Base-by-base conservation (phyloP, 1,139 yeast species). In the Saccharomyces hybrid region DNA sequence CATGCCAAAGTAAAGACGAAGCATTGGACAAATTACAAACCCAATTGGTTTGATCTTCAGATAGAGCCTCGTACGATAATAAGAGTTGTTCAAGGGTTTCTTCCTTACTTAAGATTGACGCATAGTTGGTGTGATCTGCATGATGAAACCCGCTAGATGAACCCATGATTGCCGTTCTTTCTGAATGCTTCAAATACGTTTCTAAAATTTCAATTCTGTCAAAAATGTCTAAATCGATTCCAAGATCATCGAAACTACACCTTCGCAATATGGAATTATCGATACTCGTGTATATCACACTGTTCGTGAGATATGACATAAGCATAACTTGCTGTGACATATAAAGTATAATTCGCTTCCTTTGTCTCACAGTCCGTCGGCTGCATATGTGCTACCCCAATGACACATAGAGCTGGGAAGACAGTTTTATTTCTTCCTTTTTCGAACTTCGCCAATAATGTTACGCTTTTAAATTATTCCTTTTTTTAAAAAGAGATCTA, bases 11-110 rank as follows among this genome's bases (percentile, higher is more conserved):
- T 54, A 93, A 74, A 3, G 97, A 86, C 5, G 96, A 78, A 41
- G 93, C 86, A 65, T 93, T 93, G 30, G 97, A 81, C 34, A 90
- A 73, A 65, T 93, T 93, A 60, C 95, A 83, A 2, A 91, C 91
- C 97, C 97, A 90, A 70, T 88, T 87, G 30, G 74, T 65, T 55
- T 86, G 88, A 20, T 76, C 88, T 1, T 63, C 71, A 2, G 84
- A 72, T 26, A 93, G 74, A 0, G 95, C 90, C 50, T 75, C 74
- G 61, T 87, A 86, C 1, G 90, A 80, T 1, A 88, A 57, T 2
- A 88, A 71, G 54, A 74, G 76, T 56, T 83, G 80, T 13, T 32
- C 38, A 13, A 32, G 38, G 38, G 90, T 76, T 6, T 82, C 76
- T 52, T 87, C 95, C 32, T 70, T 67, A 61, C 82, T 84, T 51